A percentile compares a stretch with the other conserved stretches of the same genome.
Conservation (phyloP, 768 basidiomycete species). For the Mycena sanguinolenta region DNA sequence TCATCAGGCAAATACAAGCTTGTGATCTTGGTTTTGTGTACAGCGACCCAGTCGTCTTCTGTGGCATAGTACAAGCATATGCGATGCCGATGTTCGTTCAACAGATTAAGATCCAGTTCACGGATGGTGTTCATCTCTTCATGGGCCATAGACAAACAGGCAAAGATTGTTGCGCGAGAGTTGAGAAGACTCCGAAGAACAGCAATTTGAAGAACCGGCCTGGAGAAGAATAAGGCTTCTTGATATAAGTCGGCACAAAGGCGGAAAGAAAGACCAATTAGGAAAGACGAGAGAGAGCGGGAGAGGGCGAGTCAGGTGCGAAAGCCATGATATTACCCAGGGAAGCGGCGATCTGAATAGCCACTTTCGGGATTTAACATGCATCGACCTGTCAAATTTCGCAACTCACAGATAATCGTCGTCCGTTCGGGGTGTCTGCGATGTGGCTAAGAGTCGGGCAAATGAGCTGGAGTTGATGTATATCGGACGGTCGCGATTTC, state of each 20-base stretch:
- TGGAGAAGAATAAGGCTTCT: conserved; percentile 2
- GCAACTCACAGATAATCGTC: conserved; percentile 63
- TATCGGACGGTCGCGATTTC: conserved; percentile 55
- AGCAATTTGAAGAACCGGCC: conserved; percentile 59
- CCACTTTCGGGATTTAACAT: conserved; percentile 49
- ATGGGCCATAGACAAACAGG: conserved; percentile 71
- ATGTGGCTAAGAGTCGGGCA: conserved; percentile 81
- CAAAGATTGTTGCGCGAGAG: conserved; percentile 65
- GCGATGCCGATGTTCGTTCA: conserved; percentile 54
- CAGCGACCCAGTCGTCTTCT: conserved; percentile 78
- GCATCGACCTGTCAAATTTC: neutral
- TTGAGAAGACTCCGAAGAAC: conserved; percentile 64
- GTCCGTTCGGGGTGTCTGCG: conserved; percentile 73
- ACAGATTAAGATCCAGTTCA: conserved; percentile 61
- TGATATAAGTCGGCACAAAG: neutral
- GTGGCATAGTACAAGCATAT: conserved; percentile 71
- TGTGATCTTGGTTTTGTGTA: conserved; percentile 62
- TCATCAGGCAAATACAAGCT: conserved; percentile 51
- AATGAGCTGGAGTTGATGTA: conserved; percentile 67
- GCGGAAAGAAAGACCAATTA: conserved; percentile 47
- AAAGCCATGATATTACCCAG: conserved; percentile 57
- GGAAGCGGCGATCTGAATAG: conserved; percentile 63
- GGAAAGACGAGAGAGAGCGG: conserved; percentile 61
- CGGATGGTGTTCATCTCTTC: conserved; percentile 78
- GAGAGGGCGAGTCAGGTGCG: conserved; percentile 58